These are phyloP conservation scores for Linum lewisii DNA, from an alignment of 345 rosid genomes.

Conservation along the genomic window DNA sequence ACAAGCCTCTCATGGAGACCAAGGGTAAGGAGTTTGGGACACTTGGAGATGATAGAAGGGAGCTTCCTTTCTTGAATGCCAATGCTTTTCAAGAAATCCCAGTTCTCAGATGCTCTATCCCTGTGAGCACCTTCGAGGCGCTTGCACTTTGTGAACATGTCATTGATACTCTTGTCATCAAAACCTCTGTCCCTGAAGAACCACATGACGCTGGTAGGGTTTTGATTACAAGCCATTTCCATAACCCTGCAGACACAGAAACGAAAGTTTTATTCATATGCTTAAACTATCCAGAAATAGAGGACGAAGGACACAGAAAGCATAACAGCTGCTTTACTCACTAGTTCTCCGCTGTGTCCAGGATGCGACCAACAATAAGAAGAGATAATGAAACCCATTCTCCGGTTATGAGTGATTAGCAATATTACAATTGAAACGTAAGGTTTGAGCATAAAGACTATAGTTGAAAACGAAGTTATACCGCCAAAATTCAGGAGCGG, in stretches of 20 bases:
- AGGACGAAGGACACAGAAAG: too few species aligned
- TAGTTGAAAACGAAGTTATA: too few species aligned
- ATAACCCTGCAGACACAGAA: slow-evolving; percentile 20
- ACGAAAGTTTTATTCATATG: slow-evolving; percentile 2
- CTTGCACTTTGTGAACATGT: slow-evolving; percentile 59
- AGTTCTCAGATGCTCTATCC: slow-evolving; percentile 61
- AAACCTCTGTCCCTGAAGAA: slow-evolving; percentile 63
- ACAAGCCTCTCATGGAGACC: slow-evolving; percentile 52
- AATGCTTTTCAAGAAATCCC: slow-evolving; percentile 47
- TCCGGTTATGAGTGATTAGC: not conserved
- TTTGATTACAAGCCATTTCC: slow-evolving; percentile 38
- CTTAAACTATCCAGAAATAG: slow-evolving; percentile 9
- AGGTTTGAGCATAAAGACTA: too few species aligned
- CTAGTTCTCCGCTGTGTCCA: not conserved
- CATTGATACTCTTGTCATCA: slow-evolving; percentile 39
- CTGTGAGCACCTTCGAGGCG: slow-evolving; percentile 40
- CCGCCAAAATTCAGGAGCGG: too few species aligned
- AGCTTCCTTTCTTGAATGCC: slow-evolving; percentile 71
- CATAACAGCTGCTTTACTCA: not conserved
- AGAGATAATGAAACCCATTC: not conserved
- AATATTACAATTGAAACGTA: not conserved
- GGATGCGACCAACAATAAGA: slow-evolving; percentile 5
- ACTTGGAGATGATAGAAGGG: slow-evolving; percentile 47
- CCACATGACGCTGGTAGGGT: slow-evolving; percentile 42
- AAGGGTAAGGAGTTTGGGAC: slow-evolving; percentile 64